phyloP scores from a whole-genome alignment of 2,329 filamentous ascomycete species.

The Trichothecium roseum region DNA sequence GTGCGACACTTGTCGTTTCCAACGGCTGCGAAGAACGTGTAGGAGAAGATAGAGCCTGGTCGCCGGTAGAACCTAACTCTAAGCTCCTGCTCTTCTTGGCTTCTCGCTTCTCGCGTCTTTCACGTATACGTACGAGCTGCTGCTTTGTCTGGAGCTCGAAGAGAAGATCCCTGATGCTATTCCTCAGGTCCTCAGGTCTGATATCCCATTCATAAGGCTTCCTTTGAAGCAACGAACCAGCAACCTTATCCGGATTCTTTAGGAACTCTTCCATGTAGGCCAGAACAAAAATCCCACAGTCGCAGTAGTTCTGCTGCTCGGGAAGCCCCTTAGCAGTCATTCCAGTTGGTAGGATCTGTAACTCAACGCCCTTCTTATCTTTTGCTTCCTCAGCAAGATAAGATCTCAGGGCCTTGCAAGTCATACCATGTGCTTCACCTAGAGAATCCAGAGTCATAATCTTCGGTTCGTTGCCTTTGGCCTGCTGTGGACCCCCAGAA shows the following conservation, averaged over 20 bases:
- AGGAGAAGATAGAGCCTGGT: no score
- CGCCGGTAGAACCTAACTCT: no score
- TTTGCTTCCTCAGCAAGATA: slow-evolving; percentile 68
- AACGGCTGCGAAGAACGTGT: no score
- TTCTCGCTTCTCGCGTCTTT: background rate
- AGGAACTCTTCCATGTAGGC: slow-evolving; percentile 80
- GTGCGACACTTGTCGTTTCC: no score
- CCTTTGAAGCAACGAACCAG: slow-evolving; percentile 53
- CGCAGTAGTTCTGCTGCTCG: slow-evolving; percentile 70
- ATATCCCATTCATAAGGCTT: slow-evolving; percentile 43
- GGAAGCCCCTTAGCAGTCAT: slow-evolving; percentile 70
- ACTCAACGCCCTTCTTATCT: slow-evolving; percentile 40
- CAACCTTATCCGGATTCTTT: slow-evolving; percentile 59
- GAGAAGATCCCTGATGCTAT: slow-evolving; percentile 55
- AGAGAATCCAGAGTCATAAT: slow-evolving; percentile 88
- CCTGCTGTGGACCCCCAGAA: slow-evolving; percentile 8
- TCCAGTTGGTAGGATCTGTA: slow-evolving; percentile 26
- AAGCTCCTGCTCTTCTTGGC: background rate
- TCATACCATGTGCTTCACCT: slow-evolving; percentile 49
- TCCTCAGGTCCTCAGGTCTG: slow-evolving; percentile 48
- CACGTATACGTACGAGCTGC: slow-evolving; percentile 13
- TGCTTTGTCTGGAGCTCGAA: slow-evolving; percentile 52
- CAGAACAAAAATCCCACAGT: slow-evolving; percentile 82
- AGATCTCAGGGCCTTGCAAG: slow-evolving; percentile 59
- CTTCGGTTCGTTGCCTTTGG: slow-evolving; percentile 44